phyloP scores from a whole-genome alignment of 2,329 filamentous ascomycete species.

The Truncatella angustata region DNA sequence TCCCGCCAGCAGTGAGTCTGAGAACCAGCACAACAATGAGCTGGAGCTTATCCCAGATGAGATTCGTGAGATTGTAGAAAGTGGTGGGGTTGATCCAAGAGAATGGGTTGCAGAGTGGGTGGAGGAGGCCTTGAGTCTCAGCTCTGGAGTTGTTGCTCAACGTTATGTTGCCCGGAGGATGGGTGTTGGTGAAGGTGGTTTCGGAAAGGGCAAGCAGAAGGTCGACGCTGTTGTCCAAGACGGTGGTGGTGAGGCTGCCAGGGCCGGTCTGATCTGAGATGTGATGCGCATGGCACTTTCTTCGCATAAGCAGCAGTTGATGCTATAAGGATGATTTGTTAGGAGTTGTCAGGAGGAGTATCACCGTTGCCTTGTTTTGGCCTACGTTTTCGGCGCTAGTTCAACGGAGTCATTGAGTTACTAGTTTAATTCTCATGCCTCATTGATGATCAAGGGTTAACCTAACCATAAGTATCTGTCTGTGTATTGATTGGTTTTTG shows the following conservation, averaged over 20 bases:
- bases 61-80: constrained; percentile 80
- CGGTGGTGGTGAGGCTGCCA: constrained; percentile 57
- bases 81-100: constrained; percentile 77
- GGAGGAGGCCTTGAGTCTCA: constrained; percentile 77
- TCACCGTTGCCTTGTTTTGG: no score
- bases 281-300: no score
- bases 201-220: constrained; percentile 61
- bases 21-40: constrained; percentile 36
- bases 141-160: constrained; percentile 85
- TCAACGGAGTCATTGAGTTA: no score
- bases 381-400: no score
- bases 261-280: constrained; percentile 52
- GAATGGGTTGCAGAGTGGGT: constrained; percentile 99
- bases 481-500: no score
- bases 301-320: no score
- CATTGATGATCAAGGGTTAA: no score
- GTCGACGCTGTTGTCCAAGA: constrained; percentile 55
- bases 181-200: constrained; percentile 83
- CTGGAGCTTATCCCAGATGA: constrained; percentile 66
- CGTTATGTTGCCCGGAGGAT: constrained; percentile 92
- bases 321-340: no score
- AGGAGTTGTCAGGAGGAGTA: no score
- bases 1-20: constrained; percentile 49
- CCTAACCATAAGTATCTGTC: no score
- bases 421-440: no score